Conservation (phyloP, 129 eudicot genomes). For the Flaveria linearis region DNA sequence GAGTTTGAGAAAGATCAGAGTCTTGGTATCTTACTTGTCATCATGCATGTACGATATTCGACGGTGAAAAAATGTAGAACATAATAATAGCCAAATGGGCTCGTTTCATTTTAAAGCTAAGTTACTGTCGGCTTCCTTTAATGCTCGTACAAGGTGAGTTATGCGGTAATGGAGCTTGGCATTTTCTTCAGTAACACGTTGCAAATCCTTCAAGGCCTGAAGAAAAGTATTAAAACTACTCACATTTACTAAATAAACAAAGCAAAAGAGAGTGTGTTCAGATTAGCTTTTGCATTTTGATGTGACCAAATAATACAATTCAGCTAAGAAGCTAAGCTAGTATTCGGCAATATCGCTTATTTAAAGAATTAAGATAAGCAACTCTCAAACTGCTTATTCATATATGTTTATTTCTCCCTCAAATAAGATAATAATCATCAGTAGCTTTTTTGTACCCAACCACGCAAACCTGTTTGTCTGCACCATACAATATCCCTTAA, state of each 20-base stretch:
- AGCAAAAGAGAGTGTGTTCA: neutral
- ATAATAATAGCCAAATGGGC: slow-evolving; percentile 8
- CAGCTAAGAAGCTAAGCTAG: too few species aligned
- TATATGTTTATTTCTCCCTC: neutral
- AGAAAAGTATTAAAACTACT: neutral
- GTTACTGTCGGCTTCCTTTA: slow-evolving; percentile 45
- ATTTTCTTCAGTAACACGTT: slow-evolving; percentile 53
- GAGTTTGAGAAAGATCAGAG: neutral
- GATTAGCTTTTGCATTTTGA: too few species aligned
- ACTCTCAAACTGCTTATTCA: neutral
- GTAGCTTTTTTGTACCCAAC: too few species aligned
- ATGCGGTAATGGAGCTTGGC: slow-evolving; percentile 70
- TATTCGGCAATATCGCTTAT: neutral
- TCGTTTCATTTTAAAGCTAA: slow-evolving; percentile 38
- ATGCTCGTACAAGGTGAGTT: slow-evolving; percentile 64
- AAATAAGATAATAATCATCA: neutral
- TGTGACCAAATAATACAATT: neutral
- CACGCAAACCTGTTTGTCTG: too few species aligned
- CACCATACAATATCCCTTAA: too few species aligned
- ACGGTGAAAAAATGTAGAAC: slow-evolving; percentile 17
- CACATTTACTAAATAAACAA: neutral
- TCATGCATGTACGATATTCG: neutral
- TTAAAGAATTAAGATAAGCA: neutral
- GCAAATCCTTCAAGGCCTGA: slow-evolving; percentile 42
- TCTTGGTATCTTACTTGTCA: slow-evolving; percentile 18